These are phyloP conservation scores for Quambalaria eucalypti DNA, from an alignment of 1,284 basidiomycete genomes.

Conservation along the genomic window DNA sequence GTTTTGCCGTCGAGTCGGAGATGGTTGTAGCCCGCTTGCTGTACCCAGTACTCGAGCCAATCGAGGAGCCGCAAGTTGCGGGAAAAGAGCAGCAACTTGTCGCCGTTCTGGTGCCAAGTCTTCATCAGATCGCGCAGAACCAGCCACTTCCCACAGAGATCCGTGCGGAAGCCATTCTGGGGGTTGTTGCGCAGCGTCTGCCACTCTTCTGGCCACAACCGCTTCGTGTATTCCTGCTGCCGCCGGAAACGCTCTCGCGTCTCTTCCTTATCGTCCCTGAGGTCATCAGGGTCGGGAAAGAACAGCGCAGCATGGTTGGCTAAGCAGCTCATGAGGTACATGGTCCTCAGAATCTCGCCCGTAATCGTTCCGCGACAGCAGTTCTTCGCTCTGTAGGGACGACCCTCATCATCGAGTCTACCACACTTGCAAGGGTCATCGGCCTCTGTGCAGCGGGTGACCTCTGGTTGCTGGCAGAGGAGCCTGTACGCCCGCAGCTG, in stretches of 20 bases:
- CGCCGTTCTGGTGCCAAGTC: conserved; percentile 48
- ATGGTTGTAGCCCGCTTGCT: conserved; percentile 58
- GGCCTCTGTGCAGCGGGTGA: conserved; percentile 61
- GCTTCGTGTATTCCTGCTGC: conserved; percentile 29
- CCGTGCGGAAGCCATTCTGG: conserved; percentile 38
- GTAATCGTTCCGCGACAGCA: conserved; percentile 54
- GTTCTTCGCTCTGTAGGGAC: conserved; percentile 26
- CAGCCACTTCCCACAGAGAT: conserved; percentile 78
- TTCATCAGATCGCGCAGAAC: conserved; percentile 60
- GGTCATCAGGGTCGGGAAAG: conserved; percentile 56
- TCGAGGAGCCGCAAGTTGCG: conserved; percentile 72
- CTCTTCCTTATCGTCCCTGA: conserved; percentile 10
- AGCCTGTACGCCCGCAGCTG: conserved; percentile 65
- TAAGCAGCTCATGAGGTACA: conserved; percentile 68
- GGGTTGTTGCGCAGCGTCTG: conserved; percentile 18
- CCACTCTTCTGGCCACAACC: conserved; percentile 41
- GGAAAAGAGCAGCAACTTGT: conserved; percentile 60
- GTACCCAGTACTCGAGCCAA: conserved; percentile 65
- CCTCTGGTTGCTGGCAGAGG: conserved; percentile 56
- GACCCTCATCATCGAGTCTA: conserved; percentile 47
- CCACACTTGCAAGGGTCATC: conserved; percentile 67
- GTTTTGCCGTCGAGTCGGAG: conserved; percentile 63
- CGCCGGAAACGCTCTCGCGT: conserved; percentile 27
- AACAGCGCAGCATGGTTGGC: conserved; percentile 76
- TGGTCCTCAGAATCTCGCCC: conserved; percentile 59